Conservation (phyloP, 169 alveolate genomes). For the Cryptosporidium meleagridis region DNA sequence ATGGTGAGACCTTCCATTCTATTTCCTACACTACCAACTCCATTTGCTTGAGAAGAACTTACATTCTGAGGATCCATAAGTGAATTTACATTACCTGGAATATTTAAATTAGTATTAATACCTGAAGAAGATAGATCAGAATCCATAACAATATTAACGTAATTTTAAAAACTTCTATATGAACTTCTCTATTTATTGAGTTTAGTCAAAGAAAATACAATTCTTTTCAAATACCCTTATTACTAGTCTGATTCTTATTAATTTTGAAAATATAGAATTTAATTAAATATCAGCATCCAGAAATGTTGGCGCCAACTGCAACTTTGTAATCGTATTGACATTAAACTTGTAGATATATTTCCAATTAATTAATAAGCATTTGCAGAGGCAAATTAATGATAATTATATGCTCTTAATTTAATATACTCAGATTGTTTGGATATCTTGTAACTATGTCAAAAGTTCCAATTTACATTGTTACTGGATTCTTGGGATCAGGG, state of each 20-base stretch:
- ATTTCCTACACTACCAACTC: not conserved
- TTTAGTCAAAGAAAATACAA: not conserved
- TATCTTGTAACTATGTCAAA: not conserved
- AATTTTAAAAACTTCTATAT: not conserved
- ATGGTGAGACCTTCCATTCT: slow-evolving; percentile 13
- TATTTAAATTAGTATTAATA: not conserved
- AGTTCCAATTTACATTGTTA: slow-evolving; percentile 80
- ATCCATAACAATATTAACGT: not conserved
- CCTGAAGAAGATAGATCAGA: not conserved
- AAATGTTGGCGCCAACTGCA: slow-evolving; percentile 23
- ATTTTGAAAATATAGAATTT: not conserved
- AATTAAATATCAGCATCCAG: not conserved
- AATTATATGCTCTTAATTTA: not conserved
- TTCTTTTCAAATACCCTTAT: not conserved
- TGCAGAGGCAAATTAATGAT: not conserved
- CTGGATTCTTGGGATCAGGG: slow-evolving; percentile 89
- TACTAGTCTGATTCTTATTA: not conserved
- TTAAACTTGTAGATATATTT: not conserved
- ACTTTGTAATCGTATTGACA: not conserved
- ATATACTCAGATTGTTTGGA: not conserved
- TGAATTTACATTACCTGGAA: not conserved
- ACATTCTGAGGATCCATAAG: not conserved
- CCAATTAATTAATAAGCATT: not conserved
- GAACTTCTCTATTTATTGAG: not conserved
- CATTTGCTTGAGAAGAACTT: not conserved